Evolutionary conservation across 208 protist species (phyloP).

Genomic region (Trichomonas tenax): DNA sequence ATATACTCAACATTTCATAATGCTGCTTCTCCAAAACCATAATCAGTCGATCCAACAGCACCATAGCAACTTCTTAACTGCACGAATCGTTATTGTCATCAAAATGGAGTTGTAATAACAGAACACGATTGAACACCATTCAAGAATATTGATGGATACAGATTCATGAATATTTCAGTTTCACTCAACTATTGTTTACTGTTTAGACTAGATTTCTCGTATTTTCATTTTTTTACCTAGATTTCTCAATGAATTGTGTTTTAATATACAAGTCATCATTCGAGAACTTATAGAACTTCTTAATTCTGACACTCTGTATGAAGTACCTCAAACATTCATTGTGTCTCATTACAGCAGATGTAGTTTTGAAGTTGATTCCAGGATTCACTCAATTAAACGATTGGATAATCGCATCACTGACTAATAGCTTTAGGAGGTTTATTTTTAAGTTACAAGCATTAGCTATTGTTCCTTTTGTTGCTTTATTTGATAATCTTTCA

Average conservation of each 20-base stretch:
- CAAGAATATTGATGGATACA: not conserved
- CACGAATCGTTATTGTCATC: not conserved
- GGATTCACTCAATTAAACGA: not conserved
- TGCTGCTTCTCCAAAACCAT: not conserved
- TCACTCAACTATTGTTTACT: not conserved
- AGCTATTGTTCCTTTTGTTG: no score
- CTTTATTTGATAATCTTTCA: no score
- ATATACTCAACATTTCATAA: not conserved
- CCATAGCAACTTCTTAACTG: not conserved
- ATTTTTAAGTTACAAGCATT: no score
- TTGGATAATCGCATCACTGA: not conserved
- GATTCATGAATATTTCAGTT: not conserved
- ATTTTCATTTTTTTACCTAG: not conserved
- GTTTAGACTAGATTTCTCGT: not conserved
- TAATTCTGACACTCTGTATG: not conserved
- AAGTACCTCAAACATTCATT: not conserved
- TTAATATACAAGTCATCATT: not conserved
- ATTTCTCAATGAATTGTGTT: not conserved
- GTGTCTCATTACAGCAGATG: not conserved
- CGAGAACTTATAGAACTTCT: not conserved
- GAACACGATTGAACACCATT: not conserved
- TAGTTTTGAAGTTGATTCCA: not conserved
- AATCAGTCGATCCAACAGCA: not conserved
- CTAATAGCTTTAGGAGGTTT: no score
- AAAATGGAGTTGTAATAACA: not conserved